phyloP scores from a whole-genome alignment of 164 flowering plant genomes.

The Platanus orientalis region DNA sequence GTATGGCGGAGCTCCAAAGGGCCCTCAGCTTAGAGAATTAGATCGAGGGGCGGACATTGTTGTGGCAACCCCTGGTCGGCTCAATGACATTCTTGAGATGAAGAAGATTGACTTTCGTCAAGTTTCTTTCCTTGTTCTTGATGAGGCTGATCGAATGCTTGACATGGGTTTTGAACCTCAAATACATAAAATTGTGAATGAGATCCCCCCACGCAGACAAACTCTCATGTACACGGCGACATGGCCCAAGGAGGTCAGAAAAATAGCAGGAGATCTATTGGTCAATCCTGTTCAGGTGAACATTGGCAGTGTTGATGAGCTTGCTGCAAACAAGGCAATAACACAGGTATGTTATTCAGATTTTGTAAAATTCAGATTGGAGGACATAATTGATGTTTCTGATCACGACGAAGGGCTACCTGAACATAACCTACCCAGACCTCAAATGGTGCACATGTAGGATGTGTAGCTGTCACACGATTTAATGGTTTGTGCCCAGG shows the following conservation, averaged over 20 bases:
- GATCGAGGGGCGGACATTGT: slow-evolving; percentile 90
- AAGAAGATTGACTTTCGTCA: slow-evolving; percentile 71
- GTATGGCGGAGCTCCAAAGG: slow-evolving; percentile 94
- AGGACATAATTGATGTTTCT: too few species aligned
- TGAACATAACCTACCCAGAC: too few species aligned
- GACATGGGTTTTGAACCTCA: slow-evolving; percentile 99
- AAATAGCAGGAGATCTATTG: slow-evolving; percentile 85
- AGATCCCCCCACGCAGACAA: slow-evolving; percentile 83
- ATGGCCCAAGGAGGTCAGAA: slow-evolving; percentile 94
- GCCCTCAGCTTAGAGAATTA: slow-evolving; percentile 69
- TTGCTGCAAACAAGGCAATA: slow-evolving; percentile 87
- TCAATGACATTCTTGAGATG: slow-evolving; percentile 90
- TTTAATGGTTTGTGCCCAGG: too few species aligned
- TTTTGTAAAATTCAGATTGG: not conserved
- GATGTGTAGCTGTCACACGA: too few species aligned
- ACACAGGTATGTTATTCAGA: slow-evolving; percentile 59
- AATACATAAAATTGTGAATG: slow-evolving; percentile 88
- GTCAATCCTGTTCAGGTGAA: slow-evolving; percentile 87
- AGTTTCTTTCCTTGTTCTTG: slow-evolving; percentile 86
- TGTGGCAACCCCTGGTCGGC: slow-evolving; percentile 96
- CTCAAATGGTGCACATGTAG: too few species aligned
- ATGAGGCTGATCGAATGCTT: slow-evolving; percentile 97
- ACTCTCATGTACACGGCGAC: slow-evolving; percentile 98
- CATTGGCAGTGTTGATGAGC: slow-evolving; percentile 89
- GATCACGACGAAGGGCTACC: too few species aligned